Base-by-base conservation (phyloP, 768 basidiomycete species). In the Serendipita sp. region DNA sequence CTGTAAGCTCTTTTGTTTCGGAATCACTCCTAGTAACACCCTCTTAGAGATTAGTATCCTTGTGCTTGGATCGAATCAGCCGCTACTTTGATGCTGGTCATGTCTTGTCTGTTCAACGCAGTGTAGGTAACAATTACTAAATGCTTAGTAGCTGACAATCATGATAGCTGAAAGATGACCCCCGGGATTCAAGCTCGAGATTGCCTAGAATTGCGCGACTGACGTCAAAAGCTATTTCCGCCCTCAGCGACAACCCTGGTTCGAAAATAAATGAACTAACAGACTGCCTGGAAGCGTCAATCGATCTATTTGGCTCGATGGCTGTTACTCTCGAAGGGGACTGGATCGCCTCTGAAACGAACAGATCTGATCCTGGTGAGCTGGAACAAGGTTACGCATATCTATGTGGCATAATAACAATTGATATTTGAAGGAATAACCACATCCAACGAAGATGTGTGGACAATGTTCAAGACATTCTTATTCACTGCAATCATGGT, bases 401-500 rank as follows among this genome's bases (percentile, higher is more conserved):
- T 5, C 41, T 13, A 41, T 5, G 41, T 7, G 13, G 13, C 5
- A 41, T 41, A 41, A 7, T 41, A 7, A 24, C 24, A 41, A 7
- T 41, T 13, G 1, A 41, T 41, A 41, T 5, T 13, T 7, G 41
- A 41, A 41, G 41, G 13, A 13, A 41, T 13, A 13, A 41, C 8
- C 48, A 5, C n/a, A 51, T 51, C 30, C 5, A 51, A 13, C 41
- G 41, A 41, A 41, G n/a, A 51, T 8, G 76, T 84, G 7, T 92
- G 89, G 89, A 75, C 75, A 1, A 77, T 80, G 30, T 77, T 89
- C 69, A 92, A 90, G 73, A 88, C 85, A 0, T 71, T 89, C 0
- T 75, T 92, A n/a, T 92, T 92, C 73, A 80, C 81, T 32, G 81
- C 74, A 2, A 76, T 90, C 48, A 85, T 89, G 84, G 72, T 91